phyloP scores from a whole-genome alignment of 2,329 filamentous ascomycete species.

The Lachnellula subtilissima region DNA sequence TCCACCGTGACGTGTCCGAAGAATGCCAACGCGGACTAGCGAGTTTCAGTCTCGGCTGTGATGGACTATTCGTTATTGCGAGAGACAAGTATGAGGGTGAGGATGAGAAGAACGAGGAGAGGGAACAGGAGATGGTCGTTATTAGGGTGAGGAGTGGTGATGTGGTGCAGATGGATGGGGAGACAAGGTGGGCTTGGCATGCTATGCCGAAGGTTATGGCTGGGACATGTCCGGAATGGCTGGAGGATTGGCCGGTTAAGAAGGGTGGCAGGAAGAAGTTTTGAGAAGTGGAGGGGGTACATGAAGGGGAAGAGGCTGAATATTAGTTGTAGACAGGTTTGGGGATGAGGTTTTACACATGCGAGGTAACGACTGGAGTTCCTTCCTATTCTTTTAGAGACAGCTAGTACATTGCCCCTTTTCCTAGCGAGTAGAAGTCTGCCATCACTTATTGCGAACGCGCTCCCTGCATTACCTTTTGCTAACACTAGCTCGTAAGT shows the following conservation, averaged over 20 bases:
- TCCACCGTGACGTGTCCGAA: conserved; percentile 92
- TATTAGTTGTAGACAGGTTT: conserved; percentile 91
- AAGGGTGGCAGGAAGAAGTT: conserved; percentile 34
- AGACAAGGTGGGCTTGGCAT: conserved; percentile 87
- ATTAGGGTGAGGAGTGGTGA: conserved; percentile 78
- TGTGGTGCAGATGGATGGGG: conserved; percentile 81
- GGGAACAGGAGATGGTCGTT: conserved; percentile 39
- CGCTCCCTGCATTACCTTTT: too few relatives aligned
- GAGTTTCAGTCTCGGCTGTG: conserved; percentile 84
- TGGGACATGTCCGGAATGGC: conserved; percentile 69
- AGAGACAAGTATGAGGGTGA: conserved; percentile 35
- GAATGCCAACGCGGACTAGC: conserved; percentile 71
- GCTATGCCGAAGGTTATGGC: conserved; percentile 83
- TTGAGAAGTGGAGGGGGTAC: conserved; percentile 74
- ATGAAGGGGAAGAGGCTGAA: conserved; percentile 85
- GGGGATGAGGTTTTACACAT: conserved; percentile 18
- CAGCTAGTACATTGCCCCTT: too few relatives aligned
- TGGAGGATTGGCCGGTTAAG: conserved; percentile 68
- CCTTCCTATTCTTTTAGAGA: too few relatives aligned
- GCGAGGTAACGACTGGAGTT: not conserved
- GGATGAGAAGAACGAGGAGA: conserved; percentile 22
- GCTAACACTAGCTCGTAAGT: too few relatives aligned
- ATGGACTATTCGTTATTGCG: conserved; percentile 81
- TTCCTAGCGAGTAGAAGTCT: too few relatives aligned
- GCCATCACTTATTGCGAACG: too few relatives aligned